These are phyloP conservation scores for Tetrahymena malaccensis DNA, from an alignment of 73 alveolate genomes.

Conservation along the genomic window DNA sequence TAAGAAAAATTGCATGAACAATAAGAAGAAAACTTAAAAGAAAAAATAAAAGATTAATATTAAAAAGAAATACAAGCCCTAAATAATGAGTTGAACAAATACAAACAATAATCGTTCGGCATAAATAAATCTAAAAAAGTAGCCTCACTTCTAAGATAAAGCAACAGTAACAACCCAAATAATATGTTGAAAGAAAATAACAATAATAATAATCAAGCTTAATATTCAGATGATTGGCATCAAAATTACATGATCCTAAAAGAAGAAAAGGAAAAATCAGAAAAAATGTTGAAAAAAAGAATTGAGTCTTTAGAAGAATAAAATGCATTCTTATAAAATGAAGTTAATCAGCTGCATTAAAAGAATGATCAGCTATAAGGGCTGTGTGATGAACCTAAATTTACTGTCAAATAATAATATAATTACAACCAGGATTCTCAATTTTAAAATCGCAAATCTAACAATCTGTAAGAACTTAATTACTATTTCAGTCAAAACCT, in stretches of 20 bases:
- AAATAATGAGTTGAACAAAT: neutral
- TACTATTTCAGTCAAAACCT: neutral
- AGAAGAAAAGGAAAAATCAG: neutral
- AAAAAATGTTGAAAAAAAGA: neutral
- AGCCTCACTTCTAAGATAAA: neutral
- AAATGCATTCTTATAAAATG: neutral
- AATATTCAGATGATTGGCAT: neutral
- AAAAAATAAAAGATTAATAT: neutral
- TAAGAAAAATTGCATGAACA: neutral
- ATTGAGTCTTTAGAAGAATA: neutral
- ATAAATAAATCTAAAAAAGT: neutral
- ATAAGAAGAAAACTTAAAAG: neutral
- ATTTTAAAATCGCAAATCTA: neutral
- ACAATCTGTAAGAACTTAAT: neutral
- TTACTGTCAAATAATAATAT: neutral
- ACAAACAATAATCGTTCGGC: neutral
- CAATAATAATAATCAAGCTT: neutral
- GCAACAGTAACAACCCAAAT: neutral
- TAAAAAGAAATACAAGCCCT: neutral
- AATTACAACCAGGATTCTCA: neutral
- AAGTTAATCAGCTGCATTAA: neutral
- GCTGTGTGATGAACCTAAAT: neutral
- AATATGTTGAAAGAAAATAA: neutral
- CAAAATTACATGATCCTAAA: neutral
- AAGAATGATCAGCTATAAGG: neutral